Percentiles rank a stretch among this genome's conserved stretches.
Evolutionary conservation across 805 yeast genomes (phyloP).

Genomic region (Ogataea saltuana): DNA sequence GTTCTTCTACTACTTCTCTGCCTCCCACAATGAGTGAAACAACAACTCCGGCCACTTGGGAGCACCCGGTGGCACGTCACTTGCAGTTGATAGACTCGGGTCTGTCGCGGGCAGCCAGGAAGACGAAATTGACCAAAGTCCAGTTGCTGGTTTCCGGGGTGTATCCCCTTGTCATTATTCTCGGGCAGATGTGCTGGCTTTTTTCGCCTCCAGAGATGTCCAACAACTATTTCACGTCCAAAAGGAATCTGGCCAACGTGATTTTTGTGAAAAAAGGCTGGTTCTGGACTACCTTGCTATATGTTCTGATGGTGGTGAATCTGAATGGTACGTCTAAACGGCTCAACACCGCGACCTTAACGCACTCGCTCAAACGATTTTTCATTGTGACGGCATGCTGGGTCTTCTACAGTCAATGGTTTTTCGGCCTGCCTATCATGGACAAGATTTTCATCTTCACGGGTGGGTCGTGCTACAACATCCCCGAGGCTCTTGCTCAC

Average conservation of each 20-base stretch:
- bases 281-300: slow-evolving; percentile 76
- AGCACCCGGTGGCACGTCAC: slow-evolving; percentile 12
- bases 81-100: slow-evolving; percentile 9
- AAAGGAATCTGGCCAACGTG: slow-evolving; percentile 69
- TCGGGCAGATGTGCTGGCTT: slow-evolving; percentile 53
- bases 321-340: slow-evolving; percentile 16
- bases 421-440: slow-evolving; percentile 83
- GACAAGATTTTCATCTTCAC: slow-evolving; percentile 76
- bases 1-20: too few relatives aligned
- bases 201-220: slow-evolving; percentile 48
- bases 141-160: slow-evolving; percentile 13
- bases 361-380: slow-evolving; percentile 42
- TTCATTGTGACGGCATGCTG: slow-evolving; percentile 71
- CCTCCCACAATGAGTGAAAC: not conserved
- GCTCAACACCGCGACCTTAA: slow-evolving; percentile 8
- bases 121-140: slow-evolving; percentile 12
- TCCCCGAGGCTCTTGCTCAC: slow-evolving; percentile 20
- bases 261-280: slow-evolving; percentile 87
- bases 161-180: slow-evolving; percentile 43
- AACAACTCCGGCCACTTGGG: not conserved
- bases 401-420: slow-evolving; percentile 86
- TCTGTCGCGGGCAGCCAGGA: slow-evolving; percentile 10
- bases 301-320: slow-evolving; percentile 21
- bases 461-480: slow-evolving; percentile 72
- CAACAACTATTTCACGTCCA: slow-evolving; percentile 54